Evolutionary conservation across 208 protist species (phyloP), one percentile per base, ranked within the genome.

Genomic region (Acanthamoeba castellanii): DNA sequence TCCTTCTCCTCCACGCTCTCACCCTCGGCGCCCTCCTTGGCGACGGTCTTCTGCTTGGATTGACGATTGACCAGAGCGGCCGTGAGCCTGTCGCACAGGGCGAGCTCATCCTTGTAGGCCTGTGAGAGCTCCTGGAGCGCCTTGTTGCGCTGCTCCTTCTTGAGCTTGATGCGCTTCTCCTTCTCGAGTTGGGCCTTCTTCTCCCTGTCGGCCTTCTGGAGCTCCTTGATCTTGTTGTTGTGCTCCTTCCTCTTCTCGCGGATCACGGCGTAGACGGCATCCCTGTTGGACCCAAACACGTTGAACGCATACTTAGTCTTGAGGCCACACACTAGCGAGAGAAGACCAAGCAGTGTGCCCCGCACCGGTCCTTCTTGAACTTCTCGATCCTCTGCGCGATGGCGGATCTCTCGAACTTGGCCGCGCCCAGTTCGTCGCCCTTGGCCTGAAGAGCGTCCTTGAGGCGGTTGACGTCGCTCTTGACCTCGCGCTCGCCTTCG

Each of bases 361-460:
- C 16, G 68, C 37, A 76, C 68, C 68, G 25, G 2, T 76, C 68
- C 68, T 76, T 76, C 68, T 76, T 76, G 68, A 76, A n/a, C 30
- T 8, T 42, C 30, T 76, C 68, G 8, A 76, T 45, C 68, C n/a
- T 76, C 68, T 76, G 68, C 0, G 68, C 13, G 18, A 76, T 76
- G 30, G 68, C 68, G 68, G 68, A 76, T n/a, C 68, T 76, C 68
- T 76, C 68, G 11, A 76, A n/a, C 68, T 76, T 76, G 68, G 68
- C 68, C 0, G 68, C 68, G 37, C 68, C 68, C 32, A 76, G 30
- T n/a, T 76, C 68, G 68, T 76, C 68, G 14, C 68, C 68, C 68
- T 76, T 76, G 68, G 68, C 25, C 30, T 76, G 68, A 45, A 76
- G 68, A 25, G 27, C 68, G 14, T 76, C 68, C 68, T 76, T 76